Base-by-base conservation (phyloP, 768 basidiomycete species). In the Lactarius hengduanensis region DNA sequence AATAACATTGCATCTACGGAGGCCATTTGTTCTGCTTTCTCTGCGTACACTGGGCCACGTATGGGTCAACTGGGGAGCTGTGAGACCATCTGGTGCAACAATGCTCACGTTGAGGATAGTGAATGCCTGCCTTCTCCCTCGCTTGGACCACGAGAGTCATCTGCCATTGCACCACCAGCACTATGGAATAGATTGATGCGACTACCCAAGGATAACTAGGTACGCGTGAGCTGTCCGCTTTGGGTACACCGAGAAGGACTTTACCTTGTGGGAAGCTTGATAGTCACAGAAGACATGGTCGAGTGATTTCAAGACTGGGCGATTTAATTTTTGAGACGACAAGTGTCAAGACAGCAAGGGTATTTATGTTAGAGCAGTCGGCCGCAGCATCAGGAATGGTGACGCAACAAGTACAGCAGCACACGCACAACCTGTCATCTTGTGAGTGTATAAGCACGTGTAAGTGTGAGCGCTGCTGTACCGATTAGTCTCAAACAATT, bases 31-130 rank as follows among this genome's bases (percentile, higher is more conserved):
- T 90, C 80, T 3, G 81, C 79, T 72, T 86, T 84, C 43, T 90
- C 88, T 4, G 90, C 91, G 68, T 92, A 92, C 57, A 84, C 87
- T 91, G 4, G 28, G 62, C 22, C 53, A 6, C 11, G 59, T 10
- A 57, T 34, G 16, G 26, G 41, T 56, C n/a, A 41, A 15, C 61
- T 15, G 1, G 0, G 64, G 30, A 22, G 16, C 3, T 30, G n/a
- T 53, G 50, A 43, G 22, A 32, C 15, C 5, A 32, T 16, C 28
- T 1, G 16, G 15, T 10, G 34, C 38, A 34, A 2, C 9, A 30
- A 7, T 8, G 76, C 83, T 68, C 70, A 88, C 90, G 56, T 71
- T 87, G 89, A 36, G 91, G 91, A 72, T 91, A 92, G 15, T 77
- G 72, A 63, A 93, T 81, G 7, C 81, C 79, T 34, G 90, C 82